Evolutionary conservation across 305 asterid species (phyloP).

Genomic region (Coffea humblotiana): DNA sequence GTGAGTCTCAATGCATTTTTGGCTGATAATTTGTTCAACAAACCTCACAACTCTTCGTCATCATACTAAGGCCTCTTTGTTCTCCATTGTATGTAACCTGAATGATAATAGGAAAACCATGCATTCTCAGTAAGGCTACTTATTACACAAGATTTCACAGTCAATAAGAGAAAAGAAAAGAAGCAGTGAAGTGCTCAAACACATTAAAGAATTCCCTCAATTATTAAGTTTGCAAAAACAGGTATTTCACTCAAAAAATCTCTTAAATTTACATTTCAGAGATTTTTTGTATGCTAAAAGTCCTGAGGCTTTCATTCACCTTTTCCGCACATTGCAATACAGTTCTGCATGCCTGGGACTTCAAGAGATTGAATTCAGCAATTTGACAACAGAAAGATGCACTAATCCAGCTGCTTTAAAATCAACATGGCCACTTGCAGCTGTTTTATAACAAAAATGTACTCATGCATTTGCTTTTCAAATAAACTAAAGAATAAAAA

Average conservation of each 20-base stretch:
- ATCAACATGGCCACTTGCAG: background rate
- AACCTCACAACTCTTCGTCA: background rate
- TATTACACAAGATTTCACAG: background rate
- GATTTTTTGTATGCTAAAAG: background rate
- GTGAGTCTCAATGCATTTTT: background rate
- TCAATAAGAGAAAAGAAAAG: background rate
- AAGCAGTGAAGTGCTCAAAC: background rate
- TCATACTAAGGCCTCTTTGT: background rate
- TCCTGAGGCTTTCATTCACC: background rate
- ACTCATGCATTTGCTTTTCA: background rate
- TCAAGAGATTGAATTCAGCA: background rate
- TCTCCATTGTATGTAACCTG: conserved; percentile 8
- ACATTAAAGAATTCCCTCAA: background rate
- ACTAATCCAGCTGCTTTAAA: background rate
- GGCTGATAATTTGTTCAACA: background rate
- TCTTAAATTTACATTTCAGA: background rate
- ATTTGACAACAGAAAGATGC: background rate
- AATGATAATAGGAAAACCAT: background rate
- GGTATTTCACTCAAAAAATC: background rate
- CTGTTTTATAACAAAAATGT: background rate
- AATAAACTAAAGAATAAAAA: background rate
- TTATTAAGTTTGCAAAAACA: background rate
- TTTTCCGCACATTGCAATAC: background rate
- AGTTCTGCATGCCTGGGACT: background rate
- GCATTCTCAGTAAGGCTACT: background rate